Evolutionary conservation across 192 early-diverging fungal genomes (phyloP), one percentile per base, ranked within the genome.

Genomic region (Kappamyces sp.): DNA sequence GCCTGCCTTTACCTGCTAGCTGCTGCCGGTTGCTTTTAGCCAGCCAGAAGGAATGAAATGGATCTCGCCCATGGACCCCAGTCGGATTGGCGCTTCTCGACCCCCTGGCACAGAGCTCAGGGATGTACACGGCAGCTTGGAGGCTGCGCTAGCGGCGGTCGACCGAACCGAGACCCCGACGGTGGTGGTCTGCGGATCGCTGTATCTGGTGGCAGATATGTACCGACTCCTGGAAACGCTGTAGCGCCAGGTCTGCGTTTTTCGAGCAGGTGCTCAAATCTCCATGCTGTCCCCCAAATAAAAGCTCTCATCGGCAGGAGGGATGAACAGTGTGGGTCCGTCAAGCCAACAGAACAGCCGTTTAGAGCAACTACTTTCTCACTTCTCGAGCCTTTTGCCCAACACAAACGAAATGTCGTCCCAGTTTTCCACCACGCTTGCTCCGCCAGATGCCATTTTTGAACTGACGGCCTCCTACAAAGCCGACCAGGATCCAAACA

Each of bases 381-480:
- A n/a, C n/a, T n/a, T n/a, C n/a, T n/a, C n/a, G n/a, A n/a, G n/a
- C n/a, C n/a, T n/a, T n/a, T n/a, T n/a, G n/a, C n/a, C n/a, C n/a
- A n/a, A n/a, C n/a, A n/a, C n/a, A n/a, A n/a, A n/a, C n/a, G n/a
- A n/a, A 44, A 44, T 44, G 43, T 44, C 43, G 7, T n/a, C 7
- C 43, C n/a, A 8, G 7, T n/a, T 8, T 7, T 44, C 43, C 43
- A 7, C n/a, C 35, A 59, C 72, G 15, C 57, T 67, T 12, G 90
- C 91, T 3, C 90, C 91, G 13, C 84, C 88, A 40, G 95, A 98
- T 66, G 76, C 86, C 52, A 98, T 98, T 67, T 90, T 98, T 62
- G 75, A 90, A 63, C 74, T 98, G 10, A 89, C 89, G 32, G 90
- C 88, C 23, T 68, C 75, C 39, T 94, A 86, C 73, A 86, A 86